phyloP scores from a whole-genome alignment of 1,284 basidiomycete species.

The Cystobasidiaceae sp. region DNA sequence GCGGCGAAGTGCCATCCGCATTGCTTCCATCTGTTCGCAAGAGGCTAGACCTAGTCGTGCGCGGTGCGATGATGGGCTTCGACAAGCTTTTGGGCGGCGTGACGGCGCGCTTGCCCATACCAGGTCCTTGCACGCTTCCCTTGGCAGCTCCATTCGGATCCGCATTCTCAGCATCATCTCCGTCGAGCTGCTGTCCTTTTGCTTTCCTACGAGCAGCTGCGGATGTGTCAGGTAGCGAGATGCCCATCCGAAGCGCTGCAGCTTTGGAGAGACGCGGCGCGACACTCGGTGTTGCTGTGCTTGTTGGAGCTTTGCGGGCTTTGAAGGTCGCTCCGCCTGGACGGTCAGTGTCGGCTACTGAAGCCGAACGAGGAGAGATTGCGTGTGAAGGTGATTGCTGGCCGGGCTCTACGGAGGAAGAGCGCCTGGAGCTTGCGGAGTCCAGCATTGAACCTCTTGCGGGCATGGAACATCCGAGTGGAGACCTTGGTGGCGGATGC shows the following conservation, averaged over 20 bases:
- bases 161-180: slow-evolving; percentile 6
- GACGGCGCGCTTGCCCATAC: slow-evolving; percentile 2
- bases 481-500: neutral
- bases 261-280: slow-evolving; percentile 70
- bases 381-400: neutral
- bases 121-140: neutral
- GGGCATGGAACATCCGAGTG: slow-evolving; percentile 30
- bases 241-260: slow-evolving; percentile 60
- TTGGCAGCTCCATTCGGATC: neutral
- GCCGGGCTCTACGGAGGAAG: too few species aligned
- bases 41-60: slow-evolving; percentile 66
- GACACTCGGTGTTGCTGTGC: slow-evolving; percentile 60
- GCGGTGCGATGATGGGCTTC: slow-evolving; percentile 62
- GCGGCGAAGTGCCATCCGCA: neutral
- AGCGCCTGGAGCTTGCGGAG: too few species aligned
- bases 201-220: neutral
- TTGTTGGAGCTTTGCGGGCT: slow-evolving; percentile 64
- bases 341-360: neutral
- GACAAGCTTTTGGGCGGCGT: slow-evolving; percentile 33
- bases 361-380: neutral
- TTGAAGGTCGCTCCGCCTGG: slow-evolving; percentile 52
- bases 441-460: neutral
- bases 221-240: slow-evolving; percentile 35
- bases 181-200: neutral
- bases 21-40: slow-evolving; percentile 49